These are phyloP conservation scores for Begonia fuchsioides DNA, from an alignment of 306 rosid genomes.

Conservation along the genomic window DNA sequence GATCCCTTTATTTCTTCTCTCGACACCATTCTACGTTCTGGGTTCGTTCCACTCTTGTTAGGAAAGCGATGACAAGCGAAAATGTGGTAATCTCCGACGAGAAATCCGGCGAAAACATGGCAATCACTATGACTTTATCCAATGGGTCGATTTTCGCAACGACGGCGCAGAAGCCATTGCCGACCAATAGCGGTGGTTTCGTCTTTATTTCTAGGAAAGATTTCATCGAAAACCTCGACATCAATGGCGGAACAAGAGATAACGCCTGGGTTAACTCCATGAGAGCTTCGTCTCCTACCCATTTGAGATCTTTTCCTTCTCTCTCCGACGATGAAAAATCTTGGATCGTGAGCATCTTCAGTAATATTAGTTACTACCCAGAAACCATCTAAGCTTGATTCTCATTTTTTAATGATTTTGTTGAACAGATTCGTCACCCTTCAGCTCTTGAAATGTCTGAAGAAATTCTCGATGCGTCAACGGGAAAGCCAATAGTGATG, in stretches of 20 bases:
- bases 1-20: background rate
- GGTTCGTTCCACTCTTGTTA: background rate
- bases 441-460: slow-evolving; percentile 79
- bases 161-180: slow-evolving; percentile 36
- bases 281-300: slow-evolving; percentile 86
- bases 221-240: no score
- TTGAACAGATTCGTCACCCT: slow-evolving; percentile 50
- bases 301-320: slow-evolving; percentile 33
- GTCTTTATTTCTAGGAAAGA: slow-evolving; percentile 31
- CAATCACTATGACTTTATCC: slow-evolving; percentile 15
- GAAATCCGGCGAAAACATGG: slow-evolving; percentile 24
- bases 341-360: slow-evolving; percentile 44
- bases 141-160: slow-evolving; percentile 23
- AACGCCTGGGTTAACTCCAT: slow-evolving; percentile 75
- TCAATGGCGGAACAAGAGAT: slow-evolving; percentile 35
- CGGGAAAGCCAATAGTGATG: slow-evolving; percentile 75
- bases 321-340: slow-evolving; percentile 31
- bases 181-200: slow-evolving; percentile 23
- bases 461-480: slow-evolving; percentile 53
- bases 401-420: background rate
- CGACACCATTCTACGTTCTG: background rate
- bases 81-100: slow-evolving; percentile 41
- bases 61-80: slow-evolving; percentile 47
- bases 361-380: no score
- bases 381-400: no score